phyloP scores from a whole-genome alignment of 176 grass and related monocot genomes.

The Themeda triandra region DNA sequence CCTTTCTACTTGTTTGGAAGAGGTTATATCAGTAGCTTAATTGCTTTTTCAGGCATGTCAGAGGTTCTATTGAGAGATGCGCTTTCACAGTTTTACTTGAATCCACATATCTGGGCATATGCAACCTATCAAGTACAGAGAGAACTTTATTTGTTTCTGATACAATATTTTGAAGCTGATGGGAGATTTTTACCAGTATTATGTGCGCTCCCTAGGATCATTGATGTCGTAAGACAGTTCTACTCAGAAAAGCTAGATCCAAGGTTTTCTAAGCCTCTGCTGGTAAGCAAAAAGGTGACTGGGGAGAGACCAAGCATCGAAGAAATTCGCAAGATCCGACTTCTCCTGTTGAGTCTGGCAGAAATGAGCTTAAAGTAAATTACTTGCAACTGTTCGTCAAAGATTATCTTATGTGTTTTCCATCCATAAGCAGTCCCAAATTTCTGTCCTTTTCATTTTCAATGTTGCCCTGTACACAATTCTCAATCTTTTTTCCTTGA shows the following conservation, averaged over 20 bases:
- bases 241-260: constrained; percentile 78
- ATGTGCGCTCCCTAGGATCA: constrained; percentile 76
- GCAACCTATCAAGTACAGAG: constrained; percentile 84
- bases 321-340: constrained; percentile 82
- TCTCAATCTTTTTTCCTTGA: constrained; percentile 28
- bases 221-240: constrained; percentile 70
- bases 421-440: background rate
- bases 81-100: constrained; percentile 80
- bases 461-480: constrained; percentile 6
- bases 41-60: constrained; percentile 69
- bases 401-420: constrained; percentile 35
- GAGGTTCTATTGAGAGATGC: constrained; percentile 82
- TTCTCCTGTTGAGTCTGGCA: constrained; percentile 90
- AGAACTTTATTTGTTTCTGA: constrained; percentile 83
- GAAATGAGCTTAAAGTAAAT: constrained; percentile 91
- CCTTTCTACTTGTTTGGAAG: constrained; percentile 40
- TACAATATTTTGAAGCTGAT: constrained; percentile 88
- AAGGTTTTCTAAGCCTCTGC: constrained; percentile 55
- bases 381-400: constrained; percentile 41
- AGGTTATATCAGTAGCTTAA: constrained; percentile 30
- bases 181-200: constrained; percentile 57
- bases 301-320: constrained; percentile 68
- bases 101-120: constrained; percentile 91
- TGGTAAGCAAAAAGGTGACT: constrained; percentile 63
- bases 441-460: constrained; percentile 13